Percentiles rank a stretch among this genome's conserved stretches.
Conservation (phyloP, 495 filamentous ascomycete species). For the Aspergillus sclerotiicarbonarius region DNA sequence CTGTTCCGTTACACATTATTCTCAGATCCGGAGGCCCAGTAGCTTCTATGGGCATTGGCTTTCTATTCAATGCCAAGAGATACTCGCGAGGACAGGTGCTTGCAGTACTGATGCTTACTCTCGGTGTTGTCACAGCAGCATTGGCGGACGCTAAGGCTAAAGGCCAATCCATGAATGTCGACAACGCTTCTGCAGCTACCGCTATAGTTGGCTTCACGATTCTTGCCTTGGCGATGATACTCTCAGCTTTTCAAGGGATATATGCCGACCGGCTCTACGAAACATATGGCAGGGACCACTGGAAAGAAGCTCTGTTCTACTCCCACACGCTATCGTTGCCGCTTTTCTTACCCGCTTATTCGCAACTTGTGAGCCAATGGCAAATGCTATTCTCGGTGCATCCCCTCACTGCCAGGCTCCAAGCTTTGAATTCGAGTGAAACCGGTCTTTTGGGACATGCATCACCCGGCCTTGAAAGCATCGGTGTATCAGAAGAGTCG, state of each 20-base stretch:
- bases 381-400: conserved; percentile 45
- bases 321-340: conserved; percentile 78
- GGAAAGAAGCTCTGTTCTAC: conserved; percentile 97
- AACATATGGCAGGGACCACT: conserved; percentile 74
- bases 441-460: neutral
- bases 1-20: conserved; percentile 95
- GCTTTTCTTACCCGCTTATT: conserved; percentile 51
- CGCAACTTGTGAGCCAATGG: conserved; percentile 50
- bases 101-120: conserved; percentile 75
- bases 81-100: conserved; percentile 78
- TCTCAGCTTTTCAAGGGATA: conserved; percentile 91
- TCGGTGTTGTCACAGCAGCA: conserved; percentile 82
- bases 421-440: conserved; percentile 6
- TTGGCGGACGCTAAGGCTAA: conserved; percentile 84
- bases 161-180: conserved; percentile 47
- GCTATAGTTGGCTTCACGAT: conserved; percentile 79
- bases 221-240: conserved; percentile 81
- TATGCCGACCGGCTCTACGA: conserved; percentile 90
- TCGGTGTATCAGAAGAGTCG: neutral
- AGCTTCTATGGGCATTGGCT: conserved; percentile 86
- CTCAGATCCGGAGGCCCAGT: conserved; percentile 92
- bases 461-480: neutral
- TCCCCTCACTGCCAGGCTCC: conserved; percentile 31
- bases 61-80: conserved; percentile 70
- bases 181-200: conserved; percentile 15